A percentile compares a stretch with the other conserved stretches of the same genome.
These are phyloP conservation scores for Holtermannia corniformis DNA, from an alignment of 768 basidiomycete genomes.

Conservation along the genomic window DNA sequence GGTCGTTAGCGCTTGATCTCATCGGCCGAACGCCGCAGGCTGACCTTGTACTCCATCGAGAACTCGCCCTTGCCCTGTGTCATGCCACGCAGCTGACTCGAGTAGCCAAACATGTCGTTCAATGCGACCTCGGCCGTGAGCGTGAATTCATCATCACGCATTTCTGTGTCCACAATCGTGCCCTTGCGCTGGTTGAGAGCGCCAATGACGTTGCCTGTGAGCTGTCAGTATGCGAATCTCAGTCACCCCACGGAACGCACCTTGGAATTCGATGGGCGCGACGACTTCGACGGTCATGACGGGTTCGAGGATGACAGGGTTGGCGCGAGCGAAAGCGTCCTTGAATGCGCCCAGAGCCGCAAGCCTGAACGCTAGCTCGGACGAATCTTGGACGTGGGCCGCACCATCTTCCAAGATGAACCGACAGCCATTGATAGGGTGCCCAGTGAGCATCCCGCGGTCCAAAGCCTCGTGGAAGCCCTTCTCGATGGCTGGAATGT, in stretches of 20 bases:
- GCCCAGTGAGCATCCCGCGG: conserved; percentile 81
- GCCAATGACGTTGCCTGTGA: conserved; percentile 84
- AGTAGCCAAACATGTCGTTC: conserved; percentile 98
- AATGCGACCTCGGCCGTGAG: conserved; percentile 81
- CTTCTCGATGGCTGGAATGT: conserved; percentile 89
- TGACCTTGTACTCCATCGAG: conserved; percentile 55
- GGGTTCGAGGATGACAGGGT: conserved; percentile 83
- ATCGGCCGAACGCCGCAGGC: conserved; percentile 15
- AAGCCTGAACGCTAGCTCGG: conserved; percentile 86
- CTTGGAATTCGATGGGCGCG: conserved; percentile 90
- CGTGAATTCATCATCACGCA: conserved; percentile 94
- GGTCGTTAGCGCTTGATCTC: background rate
- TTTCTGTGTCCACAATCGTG: conserved; percentile 89
- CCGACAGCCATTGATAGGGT: conserved; percentile 72
- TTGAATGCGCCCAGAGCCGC: conserved; percentile 87
- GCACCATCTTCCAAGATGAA: conserved; percentile 85
- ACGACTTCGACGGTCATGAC: conserved; percentile 98
- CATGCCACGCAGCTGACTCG: conserved; percentile 78
- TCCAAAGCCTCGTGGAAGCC: conserved; percentile 91
- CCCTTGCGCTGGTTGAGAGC: conserved; percentile 86
- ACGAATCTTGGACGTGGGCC: conserved; percentile 89
- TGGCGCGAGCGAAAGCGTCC: conserved; percentile 69
- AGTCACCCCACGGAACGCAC: conserved; percentile 18
- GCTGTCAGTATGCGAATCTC: background rate
- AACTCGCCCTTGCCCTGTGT: conserved; percentile 94